Percentiles rank a stretch among this genome's conserved stretches.
Conservation (phyloP, 495 filamentous ascomycete species). For the Hyaloscypha variabilis region DNA sequence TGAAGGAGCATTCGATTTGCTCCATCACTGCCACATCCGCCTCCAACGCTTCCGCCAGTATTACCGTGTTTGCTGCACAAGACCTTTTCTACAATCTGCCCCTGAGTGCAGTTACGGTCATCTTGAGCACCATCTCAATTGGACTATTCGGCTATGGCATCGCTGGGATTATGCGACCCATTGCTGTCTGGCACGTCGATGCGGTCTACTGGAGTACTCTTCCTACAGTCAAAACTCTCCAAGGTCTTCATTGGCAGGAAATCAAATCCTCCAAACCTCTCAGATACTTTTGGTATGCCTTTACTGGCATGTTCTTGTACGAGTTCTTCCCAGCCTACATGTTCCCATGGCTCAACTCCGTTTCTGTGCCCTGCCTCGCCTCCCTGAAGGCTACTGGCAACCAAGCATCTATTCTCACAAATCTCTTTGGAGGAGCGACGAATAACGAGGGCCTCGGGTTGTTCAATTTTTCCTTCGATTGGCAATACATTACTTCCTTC, state of each 20-base stretch:
- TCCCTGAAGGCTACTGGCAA: slow-evolving; percentile 39
- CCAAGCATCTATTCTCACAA: slow-evolving; percentile 50
- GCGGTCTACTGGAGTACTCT: slow-evolving; percentile 47
- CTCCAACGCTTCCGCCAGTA: slow-evolving; percentile 36
- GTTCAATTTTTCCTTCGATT: slow-evolving; percentile 46
- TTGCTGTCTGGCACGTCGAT: slow-evolving; percentile 55
- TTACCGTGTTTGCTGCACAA: slow-evolving; percentile 44
- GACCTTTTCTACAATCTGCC: slow-evolving; percentile 46
- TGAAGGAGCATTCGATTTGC: slow-evolving; percentile 77
- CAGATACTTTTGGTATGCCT: slow-evolving; percentile 43
- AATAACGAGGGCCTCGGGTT: slow-evolving; percentile 50
- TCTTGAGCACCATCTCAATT: slow-evolving; percentile 45
- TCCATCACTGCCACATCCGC: slow-evolving; percentile 67
- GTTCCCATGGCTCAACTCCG: slow-evolving; percentile 52
- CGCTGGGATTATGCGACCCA: slow-evolving; percentile 52
- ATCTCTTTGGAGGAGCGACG: slow-evolving; percentile 55
- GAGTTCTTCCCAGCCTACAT: slow-evolving; percentile 60
- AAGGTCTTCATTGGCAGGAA: slow-evolving; percentile 36
- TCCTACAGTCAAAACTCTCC: slow-evolving; percentile 43
- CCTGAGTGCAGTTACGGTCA: slow-evolving; percentile 35
- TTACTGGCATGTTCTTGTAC: slow-evolving; percentile 45
- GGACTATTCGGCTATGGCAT: slow-evolving; percentile 58
- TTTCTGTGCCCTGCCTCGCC: slow-evolving; percentile 60
- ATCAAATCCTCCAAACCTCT: slow-evolving; percentile 41
- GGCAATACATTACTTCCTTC: slow-evolving; percentile 43